Evolutionary conservation across 768 basidiomycete species (phyloP).

Genomic region (Mycena kentingensis): DNA sequence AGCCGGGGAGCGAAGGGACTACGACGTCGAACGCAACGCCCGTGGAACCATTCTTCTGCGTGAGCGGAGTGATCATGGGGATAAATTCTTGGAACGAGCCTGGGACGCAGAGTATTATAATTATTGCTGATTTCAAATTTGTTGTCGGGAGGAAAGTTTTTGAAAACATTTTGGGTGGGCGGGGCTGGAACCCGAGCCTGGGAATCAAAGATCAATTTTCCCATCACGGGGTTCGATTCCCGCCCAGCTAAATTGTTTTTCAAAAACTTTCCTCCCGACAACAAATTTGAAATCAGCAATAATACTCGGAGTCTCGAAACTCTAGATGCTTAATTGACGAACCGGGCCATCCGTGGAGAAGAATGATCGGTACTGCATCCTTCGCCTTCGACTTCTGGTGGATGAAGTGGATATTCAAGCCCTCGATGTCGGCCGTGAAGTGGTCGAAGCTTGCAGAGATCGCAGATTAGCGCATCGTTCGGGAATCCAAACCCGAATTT

Average conservation of each 20-base stretch:
- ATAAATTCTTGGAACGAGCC: conserved; percentile 19
- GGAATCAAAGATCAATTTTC: too few relatives aligned
- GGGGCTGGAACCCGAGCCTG: too few relatives aligned
- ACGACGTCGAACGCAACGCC: conserved; percentile 5
- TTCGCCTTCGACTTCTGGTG: conserved; percentile 4
- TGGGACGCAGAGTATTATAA: not conserved
- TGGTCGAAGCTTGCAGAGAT: conserved; percentile 17
- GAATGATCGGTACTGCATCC: conserved; percentile 11
- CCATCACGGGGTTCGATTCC: too few relatives aligned
- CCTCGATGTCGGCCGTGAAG: conserved; percentile 19
- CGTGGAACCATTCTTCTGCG: not conserved
- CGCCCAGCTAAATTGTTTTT: too few relatives aligned
- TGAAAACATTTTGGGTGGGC: too few relatives aligned
- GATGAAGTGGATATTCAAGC: too few relatives aligned
- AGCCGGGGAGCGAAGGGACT: conserved; percentile 4
- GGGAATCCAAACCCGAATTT: not conserved
- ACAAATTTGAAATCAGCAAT: too few relatives aligned
- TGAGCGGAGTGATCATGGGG: conserved; percentile 13
- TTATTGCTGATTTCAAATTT: too few relatives aligned
- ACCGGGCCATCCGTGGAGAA: conserved; percentile 22
- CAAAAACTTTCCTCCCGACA: too few relatives aligned
- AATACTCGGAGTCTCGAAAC: not conserved
- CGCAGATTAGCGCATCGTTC: not conserved
- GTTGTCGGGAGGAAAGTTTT: too few relatives aligned
- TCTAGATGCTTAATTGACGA: not conserved